Conservation (phyloP, 1,139 yeast genomes). For the Kodamaea derodonti region DNA sequence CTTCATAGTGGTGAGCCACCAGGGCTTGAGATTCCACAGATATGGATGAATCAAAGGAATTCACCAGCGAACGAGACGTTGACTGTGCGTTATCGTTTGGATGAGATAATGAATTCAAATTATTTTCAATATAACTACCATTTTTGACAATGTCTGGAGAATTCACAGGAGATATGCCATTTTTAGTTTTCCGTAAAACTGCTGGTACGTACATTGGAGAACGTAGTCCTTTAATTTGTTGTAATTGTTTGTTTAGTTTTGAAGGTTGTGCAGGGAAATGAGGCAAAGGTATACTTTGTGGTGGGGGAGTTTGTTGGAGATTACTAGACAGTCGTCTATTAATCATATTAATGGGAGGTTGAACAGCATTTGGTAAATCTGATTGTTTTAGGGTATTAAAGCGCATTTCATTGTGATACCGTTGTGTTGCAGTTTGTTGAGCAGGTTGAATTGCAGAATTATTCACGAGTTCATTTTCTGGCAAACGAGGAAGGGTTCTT, state of each 20-base stretch:
- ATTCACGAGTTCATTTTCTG: slow-evolving; percentile 8
- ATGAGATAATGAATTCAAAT: slow-evolving; percentile 7
- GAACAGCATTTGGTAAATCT: slow-evolving; percentile 4
- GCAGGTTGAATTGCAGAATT: slow-evolving; percentile 4
- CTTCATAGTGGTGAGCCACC: slow-evolving; percentile 22
- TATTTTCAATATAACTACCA: slow-evolving; percentile 6
- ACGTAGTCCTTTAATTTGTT: slow-evolving; percentile 68
- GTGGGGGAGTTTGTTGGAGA: slow-evolving; percentile 9
- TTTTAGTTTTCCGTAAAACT: slow-evolving; percentile 55
- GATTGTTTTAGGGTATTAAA: slow-evolving; percentile 4
- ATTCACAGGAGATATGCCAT: slow-evolving; percentile 9
- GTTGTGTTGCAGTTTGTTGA: slow-evolving; percentile 3
- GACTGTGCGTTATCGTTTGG: slow-evolving; percentile 11
- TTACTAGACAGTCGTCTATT: slow-evolving; percentile 12
- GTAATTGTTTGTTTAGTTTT: slow-evolving; percentile 24
- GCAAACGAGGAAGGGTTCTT: slow-evolving; percentile 7
- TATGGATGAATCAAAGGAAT: slow-evolving; percentile 34
- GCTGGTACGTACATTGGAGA: slow-evolving; percentile 90
- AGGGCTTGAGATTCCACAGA: slow-evolving; percentile 29
- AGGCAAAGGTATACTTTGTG: slow-evolving; percentile 2
- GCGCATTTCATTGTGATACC: slow-evolving; percentile 6
- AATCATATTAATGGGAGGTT: slow-evolving; percentile 25
- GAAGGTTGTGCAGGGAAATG: slow-evolving; percentile 6
- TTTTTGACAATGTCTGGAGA: neutral
- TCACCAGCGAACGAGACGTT: slow-evolving; percentile 27